Percentiles rank a stretch among this genome's conserved stretches.
phyloP scores from a whole-genome alignment of 1,284 basidiomycete genomes.

The Rhodotorula sp. region DNA sequence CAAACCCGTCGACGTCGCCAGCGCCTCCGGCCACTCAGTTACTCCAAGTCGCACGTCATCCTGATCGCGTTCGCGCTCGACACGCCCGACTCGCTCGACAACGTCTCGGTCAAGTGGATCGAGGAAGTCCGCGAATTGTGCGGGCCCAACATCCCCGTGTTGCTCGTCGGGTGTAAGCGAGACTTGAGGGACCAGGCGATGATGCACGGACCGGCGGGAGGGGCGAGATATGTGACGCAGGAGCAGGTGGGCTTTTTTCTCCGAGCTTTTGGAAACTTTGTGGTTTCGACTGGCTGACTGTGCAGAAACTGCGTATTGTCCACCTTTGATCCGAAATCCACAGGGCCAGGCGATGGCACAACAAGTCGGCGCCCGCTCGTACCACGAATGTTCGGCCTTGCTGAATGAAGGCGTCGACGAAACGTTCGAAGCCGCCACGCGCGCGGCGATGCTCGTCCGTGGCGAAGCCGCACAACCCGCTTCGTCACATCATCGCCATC shows the following conservation, averaged over 20 bases:
- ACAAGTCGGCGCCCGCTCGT: conserved; percentile 79
- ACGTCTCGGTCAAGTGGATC: conserved; percentile 96
- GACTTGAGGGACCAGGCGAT: conserved; percentile 44
- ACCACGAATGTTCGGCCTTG: conserved; percentile 89
- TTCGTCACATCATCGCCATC: neutral
- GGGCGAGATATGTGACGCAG: conserved; percentile 37
- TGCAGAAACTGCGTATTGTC: neutral
- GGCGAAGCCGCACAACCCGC: conserved; percentile 61
- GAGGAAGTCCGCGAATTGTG: conserved; percentile 92
- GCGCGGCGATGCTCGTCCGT: conserved; percentile 89
- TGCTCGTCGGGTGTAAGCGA: conserved; percentile 52
- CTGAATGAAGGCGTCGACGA: conserved; percentile 91
- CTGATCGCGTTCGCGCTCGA: conserved; percentile 96
- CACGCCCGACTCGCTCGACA: conserved; percentile 93
- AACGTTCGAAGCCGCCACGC: conserved; percentile 89
- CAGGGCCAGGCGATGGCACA: conserved; percentile 74
- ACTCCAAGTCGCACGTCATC: conserved; percentile 97
- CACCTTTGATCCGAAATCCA: no score
- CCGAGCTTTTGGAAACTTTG: neutral
- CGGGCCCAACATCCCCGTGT: conserved; percentile 59
- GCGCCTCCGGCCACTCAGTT: conserved; percentile 90
- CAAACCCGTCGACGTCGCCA: conserved; percentile 46
- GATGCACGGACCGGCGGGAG: conserved; percentile 16
- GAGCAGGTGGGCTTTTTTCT: conserved; percentile 33
- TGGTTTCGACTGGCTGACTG: neutral